Evolutionary conservation across 1,284 basidiomycete species (phyloP), one percentile per base, ranked within the genome.

Genomic region (Sporisorium iseilematis-ciliati): DNA sequence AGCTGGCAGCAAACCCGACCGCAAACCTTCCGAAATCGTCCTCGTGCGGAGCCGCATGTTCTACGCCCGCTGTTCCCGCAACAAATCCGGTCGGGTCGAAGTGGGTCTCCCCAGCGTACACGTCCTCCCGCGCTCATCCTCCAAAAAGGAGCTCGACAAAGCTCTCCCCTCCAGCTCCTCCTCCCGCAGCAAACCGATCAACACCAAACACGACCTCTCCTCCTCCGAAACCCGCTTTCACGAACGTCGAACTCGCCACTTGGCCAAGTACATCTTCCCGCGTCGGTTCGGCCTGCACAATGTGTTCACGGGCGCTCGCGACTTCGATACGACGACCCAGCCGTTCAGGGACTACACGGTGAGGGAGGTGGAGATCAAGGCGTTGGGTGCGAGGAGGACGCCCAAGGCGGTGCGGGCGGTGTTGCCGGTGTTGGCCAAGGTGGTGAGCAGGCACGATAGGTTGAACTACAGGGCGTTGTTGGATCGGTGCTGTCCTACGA

Each of bases 191-290:
- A 49, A 25, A 20, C 29, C 42, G 0, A 33, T 46, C 18, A 14
- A 61, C 16, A 31, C 7, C 45, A 65, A 53, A 38, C 43, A 43
- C 16, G 35, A 49, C 26, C 4, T 12, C 43, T 38, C 35, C 35
- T 52, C 33, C 7, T 41, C 43, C 14, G 56, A 60, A 25, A 26
- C 31, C 2, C 48, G 25, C 12, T 56, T 76, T 59, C 56, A 65
- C 80, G 65, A 72, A 65, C 20, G 56, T 42, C 55, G 66, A 60
- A 88, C 89, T 1, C 88, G 92, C 23, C 91, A 91, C 77, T 84
- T 93, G 2, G 88, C 91, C 23, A 94, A 93, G 86, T 92, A 95
- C 81, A 87, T 96, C 0, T 95, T 95, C 78, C 91, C 93, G 7
- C 88, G 90, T 31, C 92, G 94, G 75, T 93, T 91, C 76, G 88